Percentiles rank a stretch among this genome's conserved stretches.
Evolutionary conservation across 306 rosid species (phyloP).

Genomic region (Morella rubra): DNA sequence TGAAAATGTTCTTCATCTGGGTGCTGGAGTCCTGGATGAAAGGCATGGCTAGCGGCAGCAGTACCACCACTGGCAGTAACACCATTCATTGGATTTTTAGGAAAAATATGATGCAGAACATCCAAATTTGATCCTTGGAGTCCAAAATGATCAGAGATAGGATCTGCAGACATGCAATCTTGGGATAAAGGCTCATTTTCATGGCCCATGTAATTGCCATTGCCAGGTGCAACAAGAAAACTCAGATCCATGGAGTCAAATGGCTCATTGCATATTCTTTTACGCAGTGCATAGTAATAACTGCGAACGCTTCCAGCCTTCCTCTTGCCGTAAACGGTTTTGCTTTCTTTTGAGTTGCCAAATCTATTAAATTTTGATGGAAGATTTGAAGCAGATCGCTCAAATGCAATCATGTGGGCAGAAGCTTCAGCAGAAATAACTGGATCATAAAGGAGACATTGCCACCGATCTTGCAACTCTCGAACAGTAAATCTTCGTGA

Average conservation of each 20-base stretch:
- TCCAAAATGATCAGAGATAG: conserved; percentile 41
- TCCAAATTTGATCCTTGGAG: conserved; percentile 47
- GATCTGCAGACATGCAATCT: conserved; percentile 51
- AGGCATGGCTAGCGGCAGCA: conserved; percentile 28
- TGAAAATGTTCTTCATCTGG: conserved; percentile 47
- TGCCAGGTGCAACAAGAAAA: conserved; percentile 58
- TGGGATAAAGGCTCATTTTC: conserved; percentile 46
- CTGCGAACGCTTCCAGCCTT: conserved; percentile 61
- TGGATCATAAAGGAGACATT: conserved; percentile 74
- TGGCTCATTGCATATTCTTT: conserved; percentile 56
- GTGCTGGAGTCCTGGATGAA: conserved; percentile 44
- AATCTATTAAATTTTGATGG: conserved; percentile 46
- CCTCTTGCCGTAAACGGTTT: conserved; percentile 52
- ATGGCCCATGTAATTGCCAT: conserved; percentile 34
- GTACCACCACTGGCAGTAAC: conserved; percentile 27
- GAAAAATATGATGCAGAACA: conserved; percentile 38
- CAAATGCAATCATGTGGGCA: conserved; percentile 47
- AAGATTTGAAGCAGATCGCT: conserved; percentile 43
- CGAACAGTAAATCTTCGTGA: conserved; percentile 65
- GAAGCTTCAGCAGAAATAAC: conserved; percentile 61
- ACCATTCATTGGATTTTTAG: conserved; percentile 47
- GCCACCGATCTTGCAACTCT: conserved; percentile 88
- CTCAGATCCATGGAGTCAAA: conserved; percentile 50
- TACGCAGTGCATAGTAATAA: conserved; percentile 70
- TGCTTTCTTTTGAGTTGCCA: conserved; percentile 56